Base-by-base conservation (phyloP, 371 early-diverging fungal genomes). In the Rhizopus delemar region DNA sequence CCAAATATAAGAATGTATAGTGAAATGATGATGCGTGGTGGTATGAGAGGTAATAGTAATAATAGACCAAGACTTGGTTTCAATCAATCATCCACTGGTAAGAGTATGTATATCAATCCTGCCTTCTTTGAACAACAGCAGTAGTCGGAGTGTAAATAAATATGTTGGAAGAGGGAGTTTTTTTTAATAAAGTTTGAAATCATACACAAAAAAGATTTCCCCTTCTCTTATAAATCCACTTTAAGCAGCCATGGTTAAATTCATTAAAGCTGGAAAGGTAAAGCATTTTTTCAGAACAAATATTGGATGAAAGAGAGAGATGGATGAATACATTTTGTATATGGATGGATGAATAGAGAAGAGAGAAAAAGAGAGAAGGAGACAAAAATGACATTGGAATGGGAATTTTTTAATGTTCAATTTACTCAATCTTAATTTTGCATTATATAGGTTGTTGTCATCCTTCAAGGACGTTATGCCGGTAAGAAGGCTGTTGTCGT, bases 401-500 rank as follows among this genome's bases (percentile, higher is more conserved):
- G 8, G 8, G 49, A 32, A 22, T 12, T 48, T 15, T 29, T 28
- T 51, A 22, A 22, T 22, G 22, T 22, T 22, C 22, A 22, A 22
- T 22, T 22, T 22, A 2, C 22, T 22, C 22, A 22, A 22, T 22
- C 22, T 34, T 45, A 5, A 8, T 50, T n/a, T 41, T 35, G 28
- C 50, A 8, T 6, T 36, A 36, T 8, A 8, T 60, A 97, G 93
- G 97, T 96, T 70, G 97, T 95, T 68, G 89, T 98, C 66, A 81
- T 98, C 77, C 92, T 96, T 63, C 91, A 94, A 74, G 98, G 98
- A 69, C 93, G 97, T 69, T 93, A 91, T 77, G 98, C 98, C 78
- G 98, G 98, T 70, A 95, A 94, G 89, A 97, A 98, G 90, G 98
- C 97, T 67, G 97, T 98, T 72, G 93, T 98, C 74, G 92, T 97